These are phyloP conservation scores for Bacidia rubella DNA, from an alignment of 495 filamentous ascomycete species.

Conservation along the genomic window DNA sequence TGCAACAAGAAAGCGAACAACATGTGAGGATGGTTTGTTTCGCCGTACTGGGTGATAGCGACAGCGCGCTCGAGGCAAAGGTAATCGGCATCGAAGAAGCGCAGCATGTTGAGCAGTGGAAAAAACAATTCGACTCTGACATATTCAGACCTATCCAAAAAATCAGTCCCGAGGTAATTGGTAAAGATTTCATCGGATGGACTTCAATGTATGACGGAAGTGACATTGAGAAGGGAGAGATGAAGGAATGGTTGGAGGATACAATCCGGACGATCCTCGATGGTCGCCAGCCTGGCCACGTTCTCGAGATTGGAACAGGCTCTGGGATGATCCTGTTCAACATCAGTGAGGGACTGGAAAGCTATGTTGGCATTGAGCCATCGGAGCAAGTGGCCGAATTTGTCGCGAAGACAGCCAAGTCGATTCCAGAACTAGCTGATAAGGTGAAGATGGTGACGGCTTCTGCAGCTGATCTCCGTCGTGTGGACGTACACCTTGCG, in stretches of 20 bases:
- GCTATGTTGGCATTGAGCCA: constrained; percentile 15
- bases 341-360: constrained; percentile 1
- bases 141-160: not conserved
- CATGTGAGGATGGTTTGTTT: not conserved
- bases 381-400: not conserved
- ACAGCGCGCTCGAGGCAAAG: not conserved
- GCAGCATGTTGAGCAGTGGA: not conserved
- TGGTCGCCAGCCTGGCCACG: constrained; percentile 4
- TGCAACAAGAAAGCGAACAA: not conserved
- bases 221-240: not conserved
- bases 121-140: not conserved
- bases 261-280: not conserved
- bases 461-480: not conserved
- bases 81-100: not conserved
- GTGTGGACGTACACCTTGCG: too few relatives aligned
- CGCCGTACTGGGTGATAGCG: not conserved
- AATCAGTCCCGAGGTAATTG: not conserved
- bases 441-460: not conserved
- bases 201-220: not conserved
- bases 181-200: not conserved
- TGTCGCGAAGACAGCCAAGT: not conserved
- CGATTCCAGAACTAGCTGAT: not conserved
- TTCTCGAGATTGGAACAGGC: constrained; percentile 16
- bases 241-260: not conserved
- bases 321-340: constrained; percentile 18